These are phyloP conservation scores for Linnemannia schmuckeri DNA, from an alignment of 192 early-diverging fungal species.

Conservation along the genomic window DNA sequence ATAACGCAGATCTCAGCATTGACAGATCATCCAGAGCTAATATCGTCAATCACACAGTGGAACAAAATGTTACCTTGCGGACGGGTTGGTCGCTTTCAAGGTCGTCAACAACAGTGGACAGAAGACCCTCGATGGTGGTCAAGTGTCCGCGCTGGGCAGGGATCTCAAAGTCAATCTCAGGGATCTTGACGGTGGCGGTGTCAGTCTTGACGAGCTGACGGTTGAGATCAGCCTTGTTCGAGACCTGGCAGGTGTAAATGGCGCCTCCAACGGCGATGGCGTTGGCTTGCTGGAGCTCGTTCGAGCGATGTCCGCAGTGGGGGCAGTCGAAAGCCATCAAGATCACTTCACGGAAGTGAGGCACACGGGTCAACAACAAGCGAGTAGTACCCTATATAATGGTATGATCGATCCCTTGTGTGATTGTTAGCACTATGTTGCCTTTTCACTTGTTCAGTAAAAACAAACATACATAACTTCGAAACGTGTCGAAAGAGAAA, in stretches of 20 bases:
- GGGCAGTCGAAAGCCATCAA: conserved; percentile 61
- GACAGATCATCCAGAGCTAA: background rate
- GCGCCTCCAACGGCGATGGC: conserved; percentile 88
- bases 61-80: conserved; percentile 65
- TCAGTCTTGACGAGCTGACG: conserved; percentile 94
- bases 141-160: conserved; percentile 86
- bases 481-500: background rate
- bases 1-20: background rate
- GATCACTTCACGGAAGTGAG: conserved; percentile 88
- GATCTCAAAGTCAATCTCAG: conserved; percentile 91
- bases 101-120: conserved; percentile 85
- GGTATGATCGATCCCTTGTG: background rate
- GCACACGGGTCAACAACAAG: conserved; percentile 90
- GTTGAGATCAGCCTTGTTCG: conserved; percentile 83
- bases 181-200: conserved; percentile 80
- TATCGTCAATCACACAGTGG: background rate
- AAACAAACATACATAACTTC: background rate
- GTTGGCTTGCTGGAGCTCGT: conserved; percentile 90
- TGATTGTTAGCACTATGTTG: background rate
- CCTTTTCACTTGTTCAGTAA: background rate
- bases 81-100: conserved; percentile 81
- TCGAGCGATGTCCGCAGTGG: conserved; percentile 91
- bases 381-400: conserved; percentile 81
- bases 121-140: conserved; percentile 93
- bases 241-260: conserved; percentile 71